Evolutionary conservation across 176 grass and related monocot genomes (phyloP), one percentile per base, ranked within the genome.

Genomic region (Oryza australiensis): DNA sequence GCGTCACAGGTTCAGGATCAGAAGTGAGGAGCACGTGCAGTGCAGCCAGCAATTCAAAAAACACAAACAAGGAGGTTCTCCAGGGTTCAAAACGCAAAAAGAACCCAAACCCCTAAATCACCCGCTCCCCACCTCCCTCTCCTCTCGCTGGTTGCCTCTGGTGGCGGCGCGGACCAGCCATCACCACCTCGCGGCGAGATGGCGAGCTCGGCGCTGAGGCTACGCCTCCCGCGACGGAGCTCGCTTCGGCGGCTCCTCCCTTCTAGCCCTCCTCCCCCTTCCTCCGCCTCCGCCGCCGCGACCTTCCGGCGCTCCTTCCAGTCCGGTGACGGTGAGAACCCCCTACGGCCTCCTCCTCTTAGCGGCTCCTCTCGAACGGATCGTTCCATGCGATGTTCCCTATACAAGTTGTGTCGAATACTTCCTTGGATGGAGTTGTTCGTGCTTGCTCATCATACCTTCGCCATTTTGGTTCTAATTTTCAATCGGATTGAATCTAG

Each of bases 161-260:
- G 45, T 77, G 86, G 84, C 88, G 92, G 55, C 92, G 77, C 68
- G 35, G 84, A 68, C 81, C 71, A 83, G 53, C 43, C 48, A n/a
- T n/a, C n/a, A 40, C 51, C 18, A 15, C 14, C 51, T 16, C 14
- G 24, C 6, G 77, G 51, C 46, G 71, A 71, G 70, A 94, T 91
- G 92, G 86, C 68, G 65, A 87, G 92, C 76, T 73, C 41, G 8
- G 70, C 75, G 75, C 66, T 94, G 28, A 74, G 80, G 40, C 78
- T 82, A 37, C 72, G 65, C 35, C 42, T 91, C n/a, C 46, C 33
- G 18, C 75, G 32, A 30, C 24, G 76, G 16, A 14, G 63, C 32
- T 33, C 40, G 22, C 59, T 84, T 10, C 80, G 68, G 9, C 66
- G 43, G 1, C 22, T 72, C 85, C 41, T 84, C 12, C 7, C 66